Evolutionary conservation across 805 yeast species (phyloP).

Genomic region (Metschnikowia lochheadii): DNA sequence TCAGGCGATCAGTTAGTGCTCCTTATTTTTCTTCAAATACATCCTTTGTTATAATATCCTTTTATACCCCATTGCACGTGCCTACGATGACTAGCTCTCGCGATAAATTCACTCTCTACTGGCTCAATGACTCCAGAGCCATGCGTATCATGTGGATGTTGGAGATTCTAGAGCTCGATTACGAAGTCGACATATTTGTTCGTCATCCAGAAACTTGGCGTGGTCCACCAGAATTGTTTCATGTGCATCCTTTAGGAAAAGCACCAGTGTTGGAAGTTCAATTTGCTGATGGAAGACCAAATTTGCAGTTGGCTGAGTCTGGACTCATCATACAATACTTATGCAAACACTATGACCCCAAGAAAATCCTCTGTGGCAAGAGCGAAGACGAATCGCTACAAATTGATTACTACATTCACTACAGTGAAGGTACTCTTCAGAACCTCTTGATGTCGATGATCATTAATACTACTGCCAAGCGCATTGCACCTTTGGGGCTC

Average conservation of each 20-base stretch:
- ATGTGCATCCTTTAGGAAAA: slow-evolving; percentile 60
- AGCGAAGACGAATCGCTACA: slow-evolving; percentile 37
- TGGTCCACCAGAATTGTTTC: slow-evolving; percentile 38
- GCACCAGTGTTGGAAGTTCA: slow-evolving; percentile 51
- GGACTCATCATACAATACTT: slow-evolving; percentile 56
- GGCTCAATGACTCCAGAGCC: slow-evolving; percentile 55
- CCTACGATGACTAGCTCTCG: slow-evolving; percentile 1
- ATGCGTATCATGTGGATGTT: slow-evolving; percentile 61
- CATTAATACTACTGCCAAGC: slow-evolving; percentile 39
- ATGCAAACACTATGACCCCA: slow-evolving; percentile 45
- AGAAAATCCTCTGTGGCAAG: slow-evolving; percentile 33
- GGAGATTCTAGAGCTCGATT: slow-evolving; percentile 55
- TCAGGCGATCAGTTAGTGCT: neutral
- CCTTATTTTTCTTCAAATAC: neutral
- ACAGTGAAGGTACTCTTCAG: slow-evolving; percentile 61
- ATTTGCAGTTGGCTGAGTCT: slow-evolving; percentile 49
- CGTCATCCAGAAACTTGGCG: slow-evolving; percentile 45
- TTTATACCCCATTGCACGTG: neutral
- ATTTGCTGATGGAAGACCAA: slow-evolving; percentile 33
- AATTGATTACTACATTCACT: slow-evolving; percentile 51
- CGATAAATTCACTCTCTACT: slow-evolving; percentile 17
- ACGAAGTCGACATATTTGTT: slow-evolving; percentile 49
- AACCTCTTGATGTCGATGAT: slow-evolving; percentile 39
- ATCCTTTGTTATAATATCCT: neutral
- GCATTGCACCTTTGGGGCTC: slow-evolving; percentile 45